Percentiles rank a stretch among this genome's conserved stretches.
These are phyloP conservation scores for Cladosporium colombiae DNA, from an alignment of 2,329 filamentous ascomycete species.

Conservation along the genomic window DNA sequence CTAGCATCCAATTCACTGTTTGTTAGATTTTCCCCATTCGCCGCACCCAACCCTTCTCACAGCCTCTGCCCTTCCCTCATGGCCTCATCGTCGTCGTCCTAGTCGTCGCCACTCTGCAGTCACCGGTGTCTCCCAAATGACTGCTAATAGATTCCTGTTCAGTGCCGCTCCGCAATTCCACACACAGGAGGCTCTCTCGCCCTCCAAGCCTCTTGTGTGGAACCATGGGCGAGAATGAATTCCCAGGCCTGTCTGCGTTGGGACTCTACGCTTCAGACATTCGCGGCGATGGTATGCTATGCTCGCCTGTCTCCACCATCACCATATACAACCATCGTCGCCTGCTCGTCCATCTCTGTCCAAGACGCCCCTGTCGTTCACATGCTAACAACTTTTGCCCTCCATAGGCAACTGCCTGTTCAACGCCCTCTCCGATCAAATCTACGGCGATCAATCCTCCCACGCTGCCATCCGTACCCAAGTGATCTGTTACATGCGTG, in stretches of 20 bases:
- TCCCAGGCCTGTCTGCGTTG: conserved; percentile 57
- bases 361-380: conserved; percentile 6
- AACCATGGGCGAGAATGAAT: conserved; percentile 44
- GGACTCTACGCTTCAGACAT: conserved; percentile 62
- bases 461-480: conserved; percentile 60
- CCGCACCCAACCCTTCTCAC: neutral
- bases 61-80: conserved; percentile 7
- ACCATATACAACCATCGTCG: neutral
- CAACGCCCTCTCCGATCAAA: conserved; percentile 66
- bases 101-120: conserved; percentile 4
- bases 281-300: conserved; percentile 59
- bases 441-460: conserved; percentile 61
- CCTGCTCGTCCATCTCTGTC: neutral
- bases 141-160: conserved; percentile 16
- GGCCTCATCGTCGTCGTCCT: neutral
- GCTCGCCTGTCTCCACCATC: neutral
- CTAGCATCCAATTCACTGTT: conserved; percentile 4
- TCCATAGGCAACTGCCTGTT: conserved; percentile 67
- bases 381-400: conserved; percentile 25
- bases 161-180: conserved; percentile 18
- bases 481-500: conserved; percentile 64
- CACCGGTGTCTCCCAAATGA: conserved; percentile 13
- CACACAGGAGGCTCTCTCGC: conserved; percentile 13
- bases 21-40: conserved; percentile 8
- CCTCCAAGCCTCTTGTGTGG: conserved; percentile 11